Conservation (phyloP, 257 asterid genomes). For the Striga asiatica region DNA sequence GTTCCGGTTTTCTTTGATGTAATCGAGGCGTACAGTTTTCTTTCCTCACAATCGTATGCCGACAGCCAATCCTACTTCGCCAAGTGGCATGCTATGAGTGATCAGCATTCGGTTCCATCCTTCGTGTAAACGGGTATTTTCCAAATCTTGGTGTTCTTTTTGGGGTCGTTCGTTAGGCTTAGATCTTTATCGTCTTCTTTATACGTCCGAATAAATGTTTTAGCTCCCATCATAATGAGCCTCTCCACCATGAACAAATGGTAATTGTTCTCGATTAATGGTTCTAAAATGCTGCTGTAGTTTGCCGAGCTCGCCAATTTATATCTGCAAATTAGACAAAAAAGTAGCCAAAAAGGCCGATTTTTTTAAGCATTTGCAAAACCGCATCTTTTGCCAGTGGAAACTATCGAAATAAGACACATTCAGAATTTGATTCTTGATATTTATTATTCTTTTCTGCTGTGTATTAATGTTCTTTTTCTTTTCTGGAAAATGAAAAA, state of each 20-base stretch:
- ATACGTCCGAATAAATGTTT: slow-evolving; percentile 51
- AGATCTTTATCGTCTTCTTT: slow-evolving; percentile 59
- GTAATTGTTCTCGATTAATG: slow-evolving; percentile 72
- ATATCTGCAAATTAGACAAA: slow-evolving; percentile 46
- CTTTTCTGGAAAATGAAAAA: not conserved
- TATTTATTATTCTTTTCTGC: too few species aligned
- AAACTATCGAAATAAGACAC: too few species aligned
- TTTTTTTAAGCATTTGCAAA: too few species aligned
- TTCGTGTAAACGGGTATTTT: slow-evolving; percentile 60
- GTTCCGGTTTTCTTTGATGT: not conserved
- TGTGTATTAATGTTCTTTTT: too few species aligned
- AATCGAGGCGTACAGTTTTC: not conserved
- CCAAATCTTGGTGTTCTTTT: slow-evolving; percentile 82
- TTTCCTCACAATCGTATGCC: not conserved
- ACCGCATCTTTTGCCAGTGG: too few species aligned
- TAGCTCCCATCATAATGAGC: slow-evolving; percentile 73
- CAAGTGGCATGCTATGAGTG: not conserved
- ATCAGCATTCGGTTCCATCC: slow-evolving; percentile 51
- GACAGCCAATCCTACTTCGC: not conserved
- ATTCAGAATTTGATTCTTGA: too few species aligned
- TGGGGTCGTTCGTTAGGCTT: slow-evolving; percentile 88
- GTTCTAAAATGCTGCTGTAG: slow-evolving; percentile 65
- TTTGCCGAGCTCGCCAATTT: slow-evolving; percentile 77
- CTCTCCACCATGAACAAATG: slow-evolving; percentile 88
- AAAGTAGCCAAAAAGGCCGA: not conserved